Conservation (phyloP, 306 rosid genomes). For the Dryas octopetala region DNA sequence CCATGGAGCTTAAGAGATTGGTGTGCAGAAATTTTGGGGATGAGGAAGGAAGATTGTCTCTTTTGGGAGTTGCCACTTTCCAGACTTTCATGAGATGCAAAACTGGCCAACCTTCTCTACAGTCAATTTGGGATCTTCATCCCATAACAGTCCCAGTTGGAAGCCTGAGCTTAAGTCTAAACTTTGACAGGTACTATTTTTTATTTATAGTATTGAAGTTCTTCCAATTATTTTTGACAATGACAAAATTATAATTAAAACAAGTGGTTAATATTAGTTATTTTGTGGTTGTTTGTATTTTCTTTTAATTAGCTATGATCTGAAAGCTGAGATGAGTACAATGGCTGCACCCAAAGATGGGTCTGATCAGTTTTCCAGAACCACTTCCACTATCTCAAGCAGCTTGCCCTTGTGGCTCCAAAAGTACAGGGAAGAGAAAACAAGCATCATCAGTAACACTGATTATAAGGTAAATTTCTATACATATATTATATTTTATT, state of each 20-base stretch:
- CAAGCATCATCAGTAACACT: slow-evolving; percentile 15
- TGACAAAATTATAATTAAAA: too few relatives aligned
- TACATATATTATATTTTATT: not conserved
- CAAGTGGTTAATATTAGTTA: not conserved
- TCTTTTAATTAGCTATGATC: slow-evolving; percentile 34
- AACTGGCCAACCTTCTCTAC: slow-evolving; percentile 64
- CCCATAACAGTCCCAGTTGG: slow-evolving; percentile 74
- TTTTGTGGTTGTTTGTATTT: slow-evolving; percentile 2
- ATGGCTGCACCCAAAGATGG: slow-evolving; percentile 36
- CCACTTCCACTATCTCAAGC: slow-evolving; percentile 35
- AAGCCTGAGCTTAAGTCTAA: slow-evolving; percentile 68
- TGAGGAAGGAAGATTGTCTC: slow-evolving; percentile 52
- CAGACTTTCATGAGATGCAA: slow-evolving; percentile 69
- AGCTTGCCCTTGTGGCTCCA: slow-evolving; percentile 73
- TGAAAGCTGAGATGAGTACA: slow-evolving; percentile 45
- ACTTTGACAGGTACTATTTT: slow-evolving; percentile 57
- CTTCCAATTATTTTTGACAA: not conserved
- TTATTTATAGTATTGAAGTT: not conserved
- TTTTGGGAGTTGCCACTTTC: slow-evolving; percentile 69
- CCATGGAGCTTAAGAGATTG: slow-evolving; percentile 69
- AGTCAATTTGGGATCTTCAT: slow-evolving; percentile 80
- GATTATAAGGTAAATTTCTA: slow-evolving; percentile 36
- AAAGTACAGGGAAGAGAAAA: slow-evolving; percentile 54
- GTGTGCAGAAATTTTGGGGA: slow-evolving; percentile 44
- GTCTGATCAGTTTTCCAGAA: slow-evolving; percentile 21